These are phyloP conservation scores for Picea glauca DNA, from an alignment of 75 land plant genomes.

Conservation along the genomic window DNA sequence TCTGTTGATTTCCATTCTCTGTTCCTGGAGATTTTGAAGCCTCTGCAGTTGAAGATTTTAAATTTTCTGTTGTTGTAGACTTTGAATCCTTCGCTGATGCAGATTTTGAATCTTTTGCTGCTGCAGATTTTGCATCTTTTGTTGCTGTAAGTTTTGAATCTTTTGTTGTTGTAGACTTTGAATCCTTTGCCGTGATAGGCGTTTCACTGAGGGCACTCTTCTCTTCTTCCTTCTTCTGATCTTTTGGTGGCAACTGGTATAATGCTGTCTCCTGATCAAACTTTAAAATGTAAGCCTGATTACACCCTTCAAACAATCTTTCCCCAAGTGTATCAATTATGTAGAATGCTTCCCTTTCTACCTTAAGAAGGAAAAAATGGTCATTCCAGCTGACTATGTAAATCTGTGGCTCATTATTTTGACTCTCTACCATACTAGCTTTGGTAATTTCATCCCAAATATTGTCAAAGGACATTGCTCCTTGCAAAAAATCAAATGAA, in stretches of 20 bases:
- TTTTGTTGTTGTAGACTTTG: constrained; percentile 1
- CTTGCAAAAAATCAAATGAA: constrained; percentile 43
- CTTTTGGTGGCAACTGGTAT: constrained; percentile 22
- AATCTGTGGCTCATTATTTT: constrained; percentile 19
- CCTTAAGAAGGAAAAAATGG: constrained; percentile 54
- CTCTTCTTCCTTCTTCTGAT: background rate
- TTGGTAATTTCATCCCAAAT: constrained; percentile 41
- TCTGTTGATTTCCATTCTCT: constrained; percentile 4
- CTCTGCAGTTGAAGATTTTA: background rate
- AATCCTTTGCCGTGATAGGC: constrained; percentile 4
- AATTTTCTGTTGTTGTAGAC: background rate
- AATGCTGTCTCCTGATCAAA: constrained; percentile 54
- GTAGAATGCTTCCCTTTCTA: constrained; percentile 34
- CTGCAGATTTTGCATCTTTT: constrained; percentile 2
- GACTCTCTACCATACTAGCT: background rate
- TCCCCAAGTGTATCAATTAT: constrained; percentile 62
- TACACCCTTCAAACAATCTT: constrained; percentile 59
- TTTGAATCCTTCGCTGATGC: background rate
- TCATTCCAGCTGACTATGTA: constrained; percentile 70
- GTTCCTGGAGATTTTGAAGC: constrained; percentile 1
- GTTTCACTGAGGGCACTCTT: background rate
- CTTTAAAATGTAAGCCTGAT: constrained; percentile 49
- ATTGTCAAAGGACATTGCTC: constrained; percentile 43
- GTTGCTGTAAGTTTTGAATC: background rate
- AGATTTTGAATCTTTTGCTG: constrained; percentile 10